Base-by-base conservation (phyloP, 148 eudicot genomes). In the Diospyros kaki region DNA sequence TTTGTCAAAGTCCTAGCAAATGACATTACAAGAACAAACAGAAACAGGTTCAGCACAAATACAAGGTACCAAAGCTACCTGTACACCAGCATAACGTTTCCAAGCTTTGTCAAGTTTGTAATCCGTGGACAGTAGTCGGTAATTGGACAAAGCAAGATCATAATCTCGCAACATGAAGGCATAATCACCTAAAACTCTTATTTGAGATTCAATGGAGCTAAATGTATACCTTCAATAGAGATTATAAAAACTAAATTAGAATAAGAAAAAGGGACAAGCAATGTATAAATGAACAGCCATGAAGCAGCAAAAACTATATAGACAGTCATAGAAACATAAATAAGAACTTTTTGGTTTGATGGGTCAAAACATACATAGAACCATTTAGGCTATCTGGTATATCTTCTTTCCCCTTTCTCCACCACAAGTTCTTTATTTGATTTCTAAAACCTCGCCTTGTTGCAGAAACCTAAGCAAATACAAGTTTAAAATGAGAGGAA, bases 321-420 rank as follows among this genome's bases (percentile, higher is more conserved):
- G 28, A 28, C 28, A 28, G 28, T 28, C 28, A 28, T 28, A 28
- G 28, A 28, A 28, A 28, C 28, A 28, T 28, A 28, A 28, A 28
- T 28, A 28, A 28, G 28, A 28, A 28, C 28, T 28, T 28, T 28
- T 28, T 28, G 28, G 28, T 28, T 28, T 0, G 28, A 28, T 28
- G 28, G 28, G 28, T 28, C 5, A 58, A 40, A 71, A 76, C 92
- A 83, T 88, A 95, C 99, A 62, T 84, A 72, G 91, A 83, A 74
- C 92, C 97, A 81, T 69, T 82, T 52, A 83, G 84, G 70, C 83
- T 81, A 66, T 92, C 97, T 76, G 91, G 90, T 67, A 75, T 67
- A 80, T 92, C 98, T 17, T 95, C 99, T 84, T 88, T 95, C 72
- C 97, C 99, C 76, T 93, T 95, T 83, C 99, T 90, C 99, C 99